Percentiles rank a stretch among this genome's conserved stretches.
These are phyloP conservation scores for Picea sitchensis DNA, from an alignment of 75 land plant species.

Conservation along the genomic window DNA sequence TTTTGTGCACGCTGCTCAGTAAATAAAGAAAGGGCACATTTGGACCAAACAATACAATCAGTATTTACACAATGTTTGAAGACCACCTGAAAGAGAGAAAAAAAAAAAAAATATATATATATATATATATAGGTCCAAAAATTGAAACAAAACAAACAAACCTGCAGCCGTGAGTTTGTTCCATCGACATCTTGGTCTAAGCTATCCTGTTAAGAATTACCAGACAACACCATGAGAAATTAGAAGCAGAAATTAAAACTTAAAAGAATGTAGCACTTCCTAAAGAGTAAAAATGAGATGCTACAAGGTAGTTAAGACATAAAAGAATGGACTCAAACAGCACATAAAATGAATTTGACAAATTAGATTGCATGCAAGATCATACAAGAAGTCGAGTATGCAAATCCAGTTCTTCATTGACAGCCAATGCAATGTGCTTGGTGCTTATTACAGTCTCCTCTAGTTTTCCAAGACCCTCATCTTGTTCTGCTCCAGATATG, in stretches of 20 bases:
- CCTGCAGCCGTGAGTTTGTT: constrained; percentile 77
- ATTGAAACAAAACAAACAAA: constrained; percentile 12
- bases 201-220: constrained; percentile 49
- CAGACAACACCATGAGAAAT: too few species aligned
- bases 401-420: constrained; percentile 87
- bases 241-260: neutral
- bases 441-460: constrained; percentile 90
- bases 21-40: neutral
- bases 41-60: neutral
- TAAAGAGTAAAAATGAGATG: neutral
- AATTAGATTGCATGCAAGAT: neutral
- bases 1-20: constrained; percentile 41
- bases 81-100: neutral
- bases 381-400: constrained; percentile 86
- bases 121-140: neutral
- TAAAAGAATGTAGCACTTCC: neutral
- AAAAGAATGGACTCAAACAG: neutral
- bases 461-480: constrained; percentile 78
- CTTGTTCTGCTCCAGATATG: constrained; percentile 68
- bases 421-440: constrained; percentile 92
- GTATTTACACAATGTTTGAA: neutral
- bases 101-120: neutral
- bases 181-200: constrained; percentile 79
- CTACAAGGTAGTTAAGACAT: neutral
- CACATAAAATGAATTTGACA: neutral